phyloP scores from a whole-genome alignment of 2,329 filamentous ascomycete genomes.

The Aureobasidium leucospermi region DNA sequence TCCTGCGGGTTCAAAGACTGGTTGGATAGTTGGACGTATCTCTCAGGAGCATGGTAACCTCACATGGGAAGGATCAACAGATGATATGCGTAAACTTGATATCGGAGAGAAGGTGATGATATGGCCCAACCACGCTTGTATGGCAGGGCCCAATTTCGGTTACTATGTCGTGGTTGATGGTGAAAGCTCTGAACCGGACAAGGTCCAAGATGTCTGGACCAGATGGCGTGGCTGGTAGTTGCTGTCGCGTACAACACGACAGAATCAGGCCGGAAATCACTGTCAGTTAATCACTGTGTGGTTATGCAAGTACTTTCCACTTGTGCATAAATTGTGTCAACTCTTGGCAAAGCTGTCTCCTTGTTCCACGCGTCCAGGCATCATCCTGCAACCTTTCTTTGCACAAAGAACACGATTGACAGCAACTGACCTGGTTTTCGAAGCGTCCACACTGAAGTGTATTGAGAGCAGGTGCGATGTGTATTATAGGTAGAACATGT shows the following conservation, averaged over 20 bases:
- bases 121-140: constrained; percentile 77
- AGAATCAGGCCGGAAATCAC: no score
- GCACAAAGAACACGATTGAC: no score
- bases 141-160: constrained; percentile 62
- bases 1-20: constrained; percentile 33
- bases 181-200: constrained; percentile 47
- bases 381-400: no score
- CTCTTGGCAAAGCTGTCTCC: no score
- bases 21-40: constrained; percentile 63
- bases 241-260: background rate
- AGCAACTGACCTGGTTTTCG: no score
- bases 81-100: constrained; percentile 40
- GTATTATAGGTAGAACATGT: no score
- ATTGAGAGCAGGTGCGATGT: no score
- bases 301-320: no score
- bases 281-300: no score
- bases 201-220: constrained; percentile 66
- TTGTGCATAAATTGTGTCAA: no score
- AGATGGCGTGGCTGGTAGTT: constrained; percentile 62
- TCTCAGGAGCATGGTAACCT: constrained; percentile 75
- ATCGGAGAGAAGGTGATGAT: constrained; percentile 62
- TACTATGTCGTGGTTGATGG: constrained; percentile 71
- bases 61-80: constrained; percentile 45
- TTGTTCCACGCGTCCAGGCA: no score
- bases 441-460: no score